These are phyloP conservation scores for Saccharomycopsis hybrid DNA, from an alignment of 1,139 yeast genomes.

Conservation along the genomic window DNA sequence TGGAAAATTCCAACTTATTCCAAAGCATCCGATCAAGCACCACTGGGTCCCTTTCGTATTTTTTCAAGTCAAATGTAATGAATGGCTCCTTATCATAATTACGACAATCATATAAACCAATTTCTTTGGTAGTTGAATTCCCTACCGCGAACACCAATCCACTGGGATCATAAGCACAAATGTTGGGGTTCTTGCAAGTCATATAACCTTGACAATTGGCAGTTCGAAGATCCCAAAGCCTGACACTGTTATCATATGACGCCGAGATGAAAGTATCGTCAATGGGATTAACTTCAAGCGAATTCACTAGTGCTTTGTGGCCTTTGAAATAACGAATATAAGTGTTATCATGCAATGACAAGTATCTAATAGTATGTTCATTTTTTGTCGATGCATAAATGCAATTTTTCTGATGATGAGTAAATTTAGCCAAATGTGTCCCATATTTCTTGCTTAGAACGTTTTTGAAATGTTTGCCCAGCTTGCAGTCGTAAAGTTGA, in stretches of 20 bases:
- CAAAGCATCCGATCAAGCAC: constrained; percentile 30
- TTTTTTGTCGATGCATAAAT: constrained; percentile 78
- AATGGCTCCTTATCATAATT: constrained; percentile 54
- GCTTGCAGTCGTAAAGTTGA: constrained; percentile 71
- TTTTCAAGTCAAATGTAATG: constrained; percentile 35
- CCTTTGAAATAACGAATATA: constrained; percentile 84
- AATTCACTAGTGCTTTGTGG: constrained; percentile 68
- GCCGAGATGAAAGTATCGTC: constrained; percentile 64
- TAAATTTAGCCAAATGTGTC: constrained; percentile 77
- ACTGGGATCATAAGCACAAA: constrained; percentile 72
- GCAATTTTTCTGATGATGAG: constrained; percentile 69
- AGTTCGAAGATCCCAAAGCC: constrained; percentile 79
- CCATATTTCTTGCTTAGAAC: constrained; percentile 89
- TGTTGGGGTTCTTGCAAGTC: constrained; percentile 49
- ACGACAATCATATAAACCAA: constrained; percentile 57
- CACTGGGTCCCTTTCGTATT: constrained; percentile 27
- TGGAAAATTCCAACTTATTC: constrained; percentile 75
- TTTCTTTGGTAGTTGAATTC: constrained; percentile 37
- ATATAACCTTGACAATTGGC: constrained; percentile 57
- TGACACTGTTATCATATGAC: constrained; percentile 70
- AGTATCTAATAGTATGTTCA: constrained; percentile 67
- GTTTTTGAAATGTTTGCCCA: constrained; percentile 61
- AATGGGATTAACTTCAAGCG: constrained; percentile 69
- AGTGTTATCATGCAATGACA: constrained; percentile 71
- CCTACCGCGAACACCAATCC: constrained; percentile 79